A percentile compares a stretch with the other conserved stretches of the same genome.
Conservation (phyloP, 2,329 filamentous ascomycete species). For the Leptographium flavum region DNA sequence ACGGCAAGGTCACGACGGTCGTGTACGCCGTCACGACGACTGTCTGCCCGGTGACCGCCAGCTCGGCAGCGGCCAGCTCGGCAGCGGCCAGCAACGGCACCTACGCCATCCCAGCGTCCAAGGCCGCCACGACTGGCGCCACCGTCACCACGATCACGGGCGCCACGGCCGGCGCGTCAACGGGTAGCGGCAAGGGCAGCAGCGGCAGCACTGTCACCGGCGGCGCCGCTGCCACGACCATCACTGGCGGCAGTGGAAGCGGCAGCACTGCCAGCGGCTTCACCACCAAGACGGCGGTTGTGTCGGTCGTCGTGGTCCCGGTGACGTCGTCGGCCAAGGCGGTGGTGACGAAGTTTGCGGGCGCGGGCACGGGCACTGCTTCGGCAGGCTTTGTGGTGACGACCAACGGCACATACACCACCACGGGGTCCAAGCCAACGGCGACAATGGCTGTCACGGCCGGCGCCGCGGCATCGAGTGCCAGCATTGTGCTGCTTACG, state of each 20-base stretch:
- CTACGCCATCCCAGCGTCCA: not conserved
- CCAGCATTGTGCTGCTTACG: conserved; percentile 3
- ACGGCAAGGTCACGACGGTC: conserved; percentile 14
- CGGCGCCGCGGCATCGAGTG: conserved; percentile 1
- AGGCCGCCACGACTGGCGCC: too few relatives aligned
- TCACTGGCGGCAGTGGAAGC: not conserved
- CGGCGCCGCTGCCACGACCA: too few relatives aligned
- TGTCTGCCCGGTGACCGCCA: conserved; percentile 23
- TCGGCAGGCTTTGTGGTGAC: too few relatives aligned
- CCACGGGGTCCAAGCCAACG: too few relatives aligned
- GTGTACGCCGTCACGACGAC: conserved; percentile 21
- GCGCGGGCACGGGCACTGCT: too few relatives aligned
- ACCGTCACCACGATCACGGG: too few relatives aligned
- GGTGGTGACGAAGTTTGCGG: too few relatives aligned
- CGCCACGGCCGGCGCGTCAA: not conserved
- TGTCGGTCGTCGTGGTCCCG: not conserved
- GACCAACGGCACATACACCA: too few relatives aligned
- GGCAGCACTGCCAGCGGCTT: not conserved
- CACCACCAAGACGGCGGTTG: not conserved
- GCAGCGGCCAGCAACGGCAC: not conserved
- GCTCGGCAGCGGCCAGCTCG: too few relatives aligned
- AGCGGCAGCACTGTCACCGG: not conserved
- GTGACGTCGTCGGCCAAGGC: not conserved
- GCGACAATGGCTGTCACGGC: not conserved
- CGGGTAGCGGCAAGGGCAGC: not conserved